These are phyloP conservation scores for Betula pendula DNA, from an alignment of 306 rosid genomes.

Conservation along the genomic window DNA sequence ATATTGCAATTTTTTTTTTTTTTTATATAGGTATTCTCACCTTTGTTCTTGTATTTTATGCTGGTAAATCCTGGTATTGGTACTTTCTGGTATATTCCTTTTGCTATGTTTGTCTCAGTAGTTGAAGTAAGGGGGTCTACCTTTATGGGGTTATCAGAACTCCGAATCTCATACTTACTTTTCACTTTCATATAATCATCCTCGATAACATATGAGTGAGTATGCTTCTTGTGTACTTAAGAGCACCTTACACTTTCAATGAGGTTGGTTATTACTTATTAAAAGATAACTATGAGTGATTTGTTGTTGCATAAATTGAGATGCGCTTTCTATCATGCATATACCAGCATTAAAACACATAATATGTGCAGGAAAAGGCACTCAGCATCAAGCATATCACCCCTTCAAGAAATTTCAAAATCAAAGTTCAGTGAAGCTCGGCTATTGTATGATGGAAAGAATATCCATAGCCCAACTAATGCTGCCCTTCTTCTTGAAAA, in stretches of 20 bases:
- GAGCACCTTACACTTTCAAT: too few relatives aligned
- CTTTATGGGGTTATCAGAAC: background rate
- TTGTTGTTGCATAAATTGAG: background rate
- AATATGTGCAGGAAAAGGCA: constrained; percentile 70
- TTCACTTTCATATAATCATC: background rate
- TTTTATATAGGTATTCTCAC: background rate
- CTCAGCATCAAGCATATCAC: constrained; percentile 48
- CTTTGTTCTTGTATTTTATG: background rate
- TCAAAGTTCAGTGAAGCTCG: constrained; percentile 60
- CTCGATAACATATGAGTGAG: background rate
- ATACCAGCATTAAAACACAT: constrained; percentile 11
- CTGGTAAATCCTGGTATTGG: background rate
- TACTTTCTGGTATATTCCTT: background rate
- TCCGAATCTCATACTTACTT: background rate
- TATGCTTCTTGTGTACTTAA: too few relatives aligned
- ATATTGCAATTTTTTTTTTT: background rate
- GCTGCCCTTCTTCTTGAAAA: constrained; percentile 90
- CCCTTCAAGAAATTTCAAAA: constrained; percentile 47
- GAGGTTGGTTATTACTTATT: too few relatives aligned
- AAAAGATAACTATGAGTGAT: too few relatives aligned
- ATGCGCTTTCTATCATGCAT: background rate
- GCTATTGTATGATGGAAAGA: constrained; percentile 66
- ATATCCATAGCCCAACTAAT: constrained; percentile 83
- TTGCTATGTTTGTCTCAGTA: background rate
- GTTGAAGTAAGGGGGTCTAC: background rate